These are phyloP conservation scores for Mycena vulgaris DNA, from an alignment of 768 basidiomycete genomes.

Conservation along the genomic window DNA sequence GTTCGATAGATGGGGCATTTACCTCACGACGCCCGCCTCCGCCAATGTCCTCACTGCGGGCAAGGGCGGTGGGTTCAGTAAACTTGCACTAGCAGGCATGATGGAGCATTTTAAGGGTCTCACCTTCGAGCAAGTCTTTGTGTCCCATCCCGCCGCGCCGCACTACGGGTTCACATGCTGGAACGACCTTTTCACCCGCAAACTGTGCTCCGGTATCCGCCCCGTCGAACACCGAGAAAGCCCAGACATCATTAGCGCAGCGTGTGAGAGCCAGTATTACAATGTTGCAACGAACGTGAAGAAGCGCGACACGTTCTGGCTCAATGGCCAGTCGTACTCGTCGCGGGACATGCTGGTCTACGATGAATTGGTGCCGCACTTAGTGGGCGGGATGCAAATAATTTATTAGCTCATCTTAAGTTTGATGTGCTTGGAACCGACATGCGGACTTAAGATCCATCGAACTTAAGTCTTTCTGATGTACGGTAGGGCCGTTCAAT, in stretches of 20 bases:
- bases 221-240: conserved; percentile 46
- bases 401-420: too few relatives aligned
- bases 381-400: too few relatives aligned
- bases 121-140: conserved; percentile 29
- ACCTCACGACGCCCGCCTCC: conserved; percentile 2
- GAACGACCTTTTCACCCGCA: conserved; percentile 64
- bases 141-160: conserved; percentile 46
- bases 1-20: conserved; percentile 4
- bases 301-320: conserved; percentile 60
- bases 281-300: conserved; percentile 52
- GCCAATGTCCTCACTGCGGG: not conserved
- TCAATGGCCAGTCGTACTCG: conserved; percentile 67
- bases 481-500: too few relatives aligned
- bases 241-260: conserved; percentile 52
- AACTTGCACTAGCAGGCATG: not conserved
- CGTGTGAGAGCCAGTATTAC: conserved; percentile 63
- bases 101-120: not conserved
- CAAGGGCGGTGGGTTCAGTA: conserved; percentile 15
- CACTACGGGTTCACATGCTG: conserved; percentile 56
- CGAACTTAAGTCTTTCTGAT: too few relatives aligned
- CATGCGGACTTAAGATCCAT: too few relatives aligned
- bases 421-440: too few relatives aligned
- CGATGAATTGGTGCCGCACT: too few relatives aligned
- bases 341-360: conserved; percentile 61
- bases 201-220: conserved; percentile 52